Conservation (phyloP, 1,284 basidiomycete species). For the Pseudozyma flocculosa region DNA sequence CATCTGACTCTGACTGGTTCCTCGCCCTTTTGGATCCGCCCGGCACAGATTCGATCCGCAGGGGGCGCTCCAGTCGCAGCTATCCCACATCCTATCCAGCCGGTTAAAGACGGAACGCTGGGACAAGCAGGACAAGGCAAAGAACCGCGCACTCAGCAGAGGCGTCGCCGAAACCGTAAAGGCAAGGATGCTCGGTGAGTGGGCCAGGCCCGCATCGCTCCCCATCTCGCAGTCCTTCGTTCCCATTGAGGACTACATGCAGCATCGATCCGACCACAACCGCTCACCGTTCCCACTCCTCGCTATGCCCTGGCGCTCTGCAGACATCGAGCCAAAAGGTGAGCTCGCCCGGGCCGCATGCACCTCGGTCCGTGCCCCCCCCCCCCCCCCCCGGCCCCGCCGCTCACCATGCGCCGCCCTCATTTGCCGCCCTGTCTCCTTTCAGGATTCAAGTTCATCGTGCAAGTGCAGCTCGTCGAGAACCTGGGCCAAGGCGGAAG, state of each 20-base stretch:
- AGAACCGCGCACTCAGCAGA: conserved; percentile 24
- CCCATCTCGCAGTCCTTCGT: too few relatives aligned
- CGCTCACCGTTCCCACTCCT: too few relatives aligned
- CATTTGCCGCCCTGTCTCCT: too few relatives aligned
- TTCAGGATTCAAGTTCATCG: conserved; percentile 44
- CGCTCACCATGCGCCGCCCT: too few relatives aligned
- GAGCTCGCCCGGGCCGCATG: background rate
- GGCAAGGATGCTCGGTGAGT: conserved; percentile 40
- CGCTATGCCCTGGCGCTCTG: too few relatives aligned
- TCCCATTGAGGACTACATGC: too few relatives aligned
- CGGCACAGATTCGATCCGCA: conserved; percentile 36
- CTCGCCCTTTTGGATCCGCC: too few relatives aligned
- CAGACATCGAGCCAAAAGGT: conserved; percentile 41
- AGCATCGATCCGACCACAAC: too few relatives aligned
- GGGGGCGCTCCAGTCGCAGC: conserved; percentile 14
- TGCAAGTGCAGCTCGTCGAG: conserved; percentile 45
- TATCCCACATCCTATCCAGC: conserved; percentile 10
- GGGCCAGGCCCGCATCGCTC: background rate
- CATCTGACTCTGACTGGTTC: too few relatives aligned
- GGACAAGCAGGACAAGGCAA: conserved; percentile 38
- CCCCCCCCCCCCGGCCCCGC: too few relatives aligned
- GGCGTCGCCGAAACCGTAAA: conserved; percentile 32
- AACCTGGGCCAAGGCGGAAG: conserved; percentile 47
- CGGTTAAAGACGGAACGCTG: conserved; percentile 19
- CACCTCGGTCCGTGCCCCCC: too few relatives aligned